Evolutionary conservation across 2,329 filamentous ascomycete genomes (phyloP).

Genomic region (Botrytis fragariae): DNA sequence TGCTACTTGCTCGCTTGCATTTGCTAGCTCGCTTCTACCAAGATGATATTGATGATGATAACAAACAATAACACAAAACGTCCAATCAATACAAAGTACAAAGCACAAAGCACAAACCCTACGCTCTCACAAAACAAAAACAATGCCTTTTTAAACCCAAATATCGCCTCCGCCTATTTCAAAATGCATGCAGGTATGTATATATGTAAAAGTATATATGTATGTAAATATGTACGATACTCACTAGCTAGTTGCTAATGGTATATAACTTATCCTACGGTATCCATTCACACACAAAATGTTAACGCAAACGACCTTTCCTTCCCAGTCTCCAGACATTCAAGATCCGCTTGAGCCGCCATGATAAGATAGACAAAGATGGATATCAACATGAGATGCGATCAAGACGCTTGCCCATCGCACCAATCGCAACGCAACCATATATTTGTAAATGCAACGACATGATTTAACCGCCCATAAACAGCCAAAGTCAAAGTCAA

Average conservation of each 20-base stretch:
- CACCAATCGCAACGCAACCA: constrained; percentile 11
- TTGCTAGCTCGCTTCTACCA: not conserved
- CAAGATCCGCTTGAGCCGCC: constrained; percentile 4
- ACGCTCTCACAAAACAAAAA: not conserved
- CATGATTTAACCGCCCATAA: constrained; percentile 13
- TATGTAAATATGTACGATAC: not conserved
- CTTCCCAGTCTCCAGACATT: not conserved
- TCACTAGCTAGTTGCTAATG: not conserved
- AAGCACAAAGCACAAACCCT: not conserved
- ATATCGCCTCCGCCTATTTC: not conserved
- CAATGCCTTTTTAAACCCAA: not conserved
- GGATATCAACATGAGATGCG: constrained; percentile 7
- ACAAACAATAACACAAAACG: not conserved
- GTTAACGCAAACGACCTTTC: not conserved
- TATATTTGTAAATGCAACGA: constrained; percentile 16
- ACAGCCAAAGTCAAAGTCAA: constrained; percentile 1
- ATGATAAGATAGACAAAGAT: not conserved
- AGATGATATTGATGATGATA: not conserved
- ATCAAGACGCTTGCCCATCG: not conserved
- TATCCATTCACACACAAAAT: not conserved
- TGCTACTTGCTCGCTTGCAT: not conserved
- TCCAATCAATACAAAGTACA: not conserved
- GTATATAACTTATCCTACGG: not conserved
- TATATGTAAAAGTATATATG: not conserved
- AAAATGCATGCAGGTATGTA: not conserved